phyloP scores from a whole-genome alignment of 352 stramenopile species.

The Peronospora destructor region DNA sequence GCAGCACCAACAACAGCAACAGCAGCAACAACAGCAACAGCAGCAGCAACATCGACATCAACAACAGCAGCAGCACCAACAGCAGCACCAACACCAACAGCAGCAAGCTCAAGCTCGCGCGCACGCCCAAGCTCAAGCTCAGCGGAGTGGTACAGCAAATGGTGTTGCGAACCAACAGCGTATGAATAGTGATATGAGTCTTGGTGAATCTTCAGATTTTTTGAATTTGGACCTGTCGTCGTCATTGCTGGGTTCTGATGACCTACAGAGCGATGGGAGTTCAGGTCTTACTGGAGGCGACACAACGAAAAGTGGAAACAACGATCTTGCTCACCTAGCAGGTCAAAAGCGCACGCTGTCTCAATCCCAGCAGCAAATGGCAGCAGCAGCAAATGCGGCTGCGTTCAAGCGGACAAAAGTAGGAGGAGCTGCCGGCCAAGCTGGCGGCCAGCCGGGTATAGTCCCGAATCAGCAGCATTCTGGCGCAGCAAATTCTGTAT shows the following conservation, averaged over 20 bases:
- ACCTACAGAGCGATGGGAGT: constrained; percentile 43
- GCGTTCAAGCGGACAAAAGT: constrained; percentile 82
- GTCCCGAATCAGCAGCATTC: constrained; percentile 26
- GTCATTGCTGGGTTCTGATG: constrained; percentile 56
- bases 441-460: constrained; percentile 18
- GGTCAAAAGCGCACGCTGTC: constrained; percentile 67
- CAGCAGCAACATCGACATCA: constrained; percentile 47
- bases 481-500: constrained; percentile 28
- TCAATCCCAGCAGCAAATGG: constrained; percentile 80
- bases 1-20: constrained; percentile 46
- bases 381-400: constrained; percentile 63
- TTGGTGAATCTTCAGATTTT: constrained; percentile 72
- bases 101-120: constrained; percentile 18
- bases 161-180: constrained; percentile 33
- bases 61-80: constrained; percentile 51
- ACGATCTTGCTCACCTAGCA: constrained; percentile 20
- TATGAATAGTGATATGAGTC: constrained; percentile 48
- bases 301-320: constrained; percentile 29
- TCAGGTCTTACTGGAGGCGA: constrained; percentile 33
- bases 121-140: constrained; percentile 28
- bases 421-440: constrained; percentile 27
- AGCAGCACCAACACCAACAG: constrained; percentile 33
- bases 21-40: constrained; percentile 38
- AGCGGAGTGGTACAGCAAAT: constrained; percentile 26
- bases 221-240: constrained; percentile 73